Percentiles rank a stretch among this genome's conserved stretches.
These are phyloP conservation scores for Fusarium pseudocircinatum DNA, from an alignment of 2,329 filamentous ascomycete genomes.

Conservation along the genomic window DNA sequence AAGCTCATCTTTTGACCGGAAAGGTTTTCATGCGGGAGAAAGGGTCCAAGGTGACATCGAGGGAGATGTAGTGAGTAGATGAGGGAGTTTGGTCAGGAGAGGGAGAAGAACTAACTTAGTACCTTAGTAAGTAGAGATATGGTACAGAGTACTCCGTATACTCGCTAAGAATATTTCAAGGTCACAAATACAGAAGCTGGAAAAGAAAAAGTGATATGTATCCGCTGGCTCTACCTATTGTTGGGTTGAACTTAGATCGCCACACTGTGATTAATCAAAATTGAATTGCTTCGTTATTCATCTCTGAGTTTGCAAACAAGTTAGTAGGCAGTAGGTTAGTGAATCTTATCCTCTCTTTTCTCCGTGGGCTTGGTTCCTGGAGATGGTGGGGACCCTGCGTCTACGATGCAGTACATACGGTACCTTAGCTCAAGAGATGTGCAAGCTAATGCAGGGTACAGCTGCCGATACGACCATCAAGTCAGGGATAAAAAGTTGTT, in stretches of 20 bases:
- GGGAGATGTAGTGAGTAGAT: not conserved
- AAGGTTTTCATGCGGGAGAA: not conserved
- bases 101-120: not conserved
- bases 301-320: not conserved
- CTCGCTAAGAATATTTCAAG: too few relatives aligned
- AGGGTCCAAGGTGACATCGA: not conserved
- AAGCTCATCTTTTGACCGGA: not conserved
- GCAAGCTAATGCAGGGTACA: slow-evolving; percentile 17
- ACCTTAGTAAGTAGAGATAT: not conserved
- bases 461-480: not conserved
- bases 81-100: not conserved
- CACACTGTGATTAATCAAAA: not conserved
- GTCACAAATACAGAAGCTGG: not conserved
- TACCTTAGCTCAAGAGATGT: not conserved
- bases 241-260: not conserved
- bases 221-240: not conserved
- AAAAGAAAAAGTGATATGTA: not conserved
- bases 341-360: not conserved
- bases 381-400: slow-evolving; percentile 25
- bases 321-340: not conserved
- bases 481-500: slow-evolving; percentile 7
- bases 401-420: not conserved
- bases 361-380: not conserved
- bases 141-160: not conserved
- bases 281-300: not conserved